Base-by-base conservation (phyloP, 441 rosid species). In the Lepidium campestre region DNA sequence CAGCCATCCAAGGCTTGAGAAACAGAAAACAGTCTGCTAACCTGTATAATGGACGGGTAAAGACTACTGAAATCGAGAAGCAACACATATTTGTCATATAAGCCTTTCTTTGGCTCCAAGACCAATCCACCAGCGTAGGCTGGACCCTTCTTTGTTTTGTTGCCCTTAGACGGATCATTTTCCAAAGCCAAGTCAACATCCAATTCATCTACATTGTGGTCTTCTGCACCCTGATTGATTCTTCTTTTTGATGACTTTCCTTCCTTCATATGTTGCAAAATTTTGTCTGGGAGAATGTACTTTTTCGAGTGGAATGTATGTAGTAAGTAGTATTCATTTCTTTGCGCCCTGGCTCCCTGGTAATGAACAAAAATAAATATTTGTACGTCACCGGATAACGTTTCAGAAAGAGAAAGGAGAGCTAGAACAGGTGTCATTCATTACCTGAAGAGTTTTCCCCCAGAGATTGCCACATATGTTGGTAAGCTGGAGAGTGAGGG, bases 21-120 rank as follows among this genome's bases (percentile, higher is more conserved):
- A 10, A 50, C 39, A 32, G 53, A 36, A 47, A 53, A 17, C 20
- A 65, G 70, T 58, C 68, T 71, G 72, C 65, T 76, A 73, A 91
- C 99, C 97, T 94, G 99, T 75, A 94, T 94, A 44, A 94, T 91
- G 75, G 99, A 94, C 57, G 99, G 99, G 69, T 94, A 94, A 65
- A 94, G 98, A 80, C 99, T 94, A 68, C 86, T 94, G 79, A 91
- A 94, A 83, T 94, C 99, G 54, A 91, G 85, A 82, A 94, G 96
- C 83, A 94, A 75, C 45, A 94, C 81, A 78, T 84, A 88, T 80
- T 86, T 94, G 83, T 91, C 98, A 78, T 91, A 94, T 71, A 94
- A 71, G 75, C 99, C 98, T 72, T 72, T 89, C 76, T 94, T 94
- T 35, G 98, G 99, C 84, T 91, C 99, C 86, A 94, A 80, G 75